Conservation (phyloP, 2,329 filamentous ascomycete species). For the Aspergillus aculeatus region DNA sequence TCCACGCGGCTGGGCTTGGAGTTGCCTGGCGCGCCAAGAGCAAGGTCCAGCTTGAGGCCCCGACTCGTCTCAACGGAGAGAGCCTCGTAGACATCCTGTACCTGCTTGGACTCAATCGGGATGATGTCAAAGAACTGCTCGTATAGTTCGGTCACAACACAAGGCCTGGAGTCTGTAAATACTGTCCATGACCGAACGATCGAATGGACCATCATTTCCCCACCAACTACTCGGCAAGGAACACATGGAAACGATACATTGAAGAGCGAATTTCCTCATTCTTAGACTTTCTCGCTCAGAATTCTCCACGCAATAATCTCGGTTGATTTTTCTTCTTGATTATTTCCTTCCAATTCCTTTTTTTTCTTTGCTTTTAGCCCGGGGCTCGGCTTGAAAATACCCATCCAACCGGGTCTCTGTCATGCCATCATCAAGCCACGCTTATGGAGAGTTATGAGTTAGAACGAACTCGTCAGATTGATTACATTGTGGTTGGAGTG, state of each 20-base stretch:
- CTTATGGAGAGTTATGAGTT: background rate
- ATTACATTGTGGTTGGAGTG: conserved; percentile 9
- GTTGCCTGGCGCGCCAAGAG: conserved; percentile 65
- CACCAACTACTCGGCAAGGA: background rate
- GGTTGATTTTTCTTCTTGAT: background rate
- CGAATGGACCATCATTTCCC: background rate
- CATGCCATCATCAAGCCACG: background rate
- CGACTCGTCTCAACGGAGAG: conserved; percentile 58
- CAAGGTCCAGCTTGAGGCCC: conserved; percentile 62
- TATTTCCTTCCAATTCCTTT: background rate
- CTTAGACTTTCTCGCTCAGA: background rate
- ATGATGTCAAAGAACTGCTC: conserved; percentile 50
- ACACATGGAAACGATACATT: background rate
- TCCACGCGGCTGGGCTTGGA: conserved; percentile 60
- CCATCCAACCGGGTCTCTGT: background rate
- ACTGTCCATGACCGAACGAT: background rate
- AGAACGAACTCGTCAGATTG: conserved; percentile 1
- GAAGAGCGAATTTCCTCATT: background rate
- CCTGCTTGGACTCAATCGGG: conserved; percentile 54
- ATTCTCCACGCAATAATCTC: background rate
- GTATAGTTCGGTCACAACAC: conserved; percentile 9
- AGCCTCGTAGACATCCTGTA: conserved; percentile 59
- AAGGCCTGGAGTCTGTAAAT: background rate
- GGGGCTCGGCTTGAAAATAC: background rate
- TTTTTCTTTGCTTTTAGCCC: background rate